Conservation (phyloP, 2,329 filamentous ascomycete genomes). For the Dactylellina cionopaga region DNA sequence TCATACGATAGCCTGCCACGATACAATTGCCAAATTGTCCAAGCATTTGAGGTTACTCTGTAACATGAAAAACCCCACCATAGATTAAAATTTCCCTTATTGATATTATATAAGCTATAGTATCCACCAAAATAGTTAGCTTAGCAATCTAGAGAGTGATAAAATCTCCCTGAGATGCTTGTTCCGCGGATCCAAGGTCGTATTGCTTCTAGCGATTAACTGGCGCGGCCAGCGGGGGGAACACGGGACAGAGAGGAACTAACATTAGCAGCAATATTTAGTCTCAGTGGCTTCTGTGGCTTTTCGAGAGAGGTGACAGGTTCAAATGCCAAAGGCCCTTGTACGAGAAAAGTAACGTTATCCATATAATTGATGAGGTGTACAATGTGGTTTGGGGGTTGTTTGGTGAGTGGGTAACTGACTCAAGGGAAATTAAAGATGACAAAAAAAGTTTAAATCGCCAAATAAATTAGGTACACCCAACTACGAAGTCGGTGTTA, state of each 20-base stretch:
- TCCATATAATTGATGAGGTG: constrained; percentile 13
- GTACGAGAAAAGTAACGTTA: constrained; percentile 24
- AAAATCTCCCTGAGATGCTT: background rate
- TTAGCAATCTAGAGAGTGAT: background rate
- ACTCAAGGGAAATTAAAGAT: too few species aligned
- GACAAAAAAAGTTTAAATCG: too few species aligned
- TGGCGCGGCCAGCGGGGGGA: constrained; percentile 20
- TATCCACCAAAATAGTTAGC: too few species aligned
- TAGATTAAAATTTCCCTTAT: too few species aligned
- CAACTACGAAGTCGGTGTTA: too few species aligned
- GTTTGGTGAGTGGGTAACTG: constrained; percentile 1
- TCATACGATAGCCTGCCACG: constrained; percentile 9
- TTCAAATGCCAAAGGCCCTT: constrained; percentile 4
- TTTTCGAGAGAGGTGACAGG: constrained; percentile 12
- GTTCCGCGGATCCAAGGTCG: constrained; percentile 5
- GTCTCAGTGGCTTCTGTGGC: constrained; percentile 39
- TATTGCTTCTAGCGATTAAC: constrained; percentile 13
- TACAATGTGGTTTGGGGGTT: background rate
- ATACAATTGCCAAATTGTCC: too few species aligned
- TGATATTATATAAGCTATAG: too few species aligned
- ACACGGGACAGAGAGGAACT: constrained; percentile 19
- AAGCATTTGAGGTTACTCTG: background rate
- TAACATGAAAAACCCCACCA: too few species aligned
- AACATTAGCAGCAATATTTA: background rate
- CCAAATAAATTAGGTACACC: too few species aligned